phyloP scores from a whole-genome alignment of 306 rosid species.

The Corylus americana region DNA sequence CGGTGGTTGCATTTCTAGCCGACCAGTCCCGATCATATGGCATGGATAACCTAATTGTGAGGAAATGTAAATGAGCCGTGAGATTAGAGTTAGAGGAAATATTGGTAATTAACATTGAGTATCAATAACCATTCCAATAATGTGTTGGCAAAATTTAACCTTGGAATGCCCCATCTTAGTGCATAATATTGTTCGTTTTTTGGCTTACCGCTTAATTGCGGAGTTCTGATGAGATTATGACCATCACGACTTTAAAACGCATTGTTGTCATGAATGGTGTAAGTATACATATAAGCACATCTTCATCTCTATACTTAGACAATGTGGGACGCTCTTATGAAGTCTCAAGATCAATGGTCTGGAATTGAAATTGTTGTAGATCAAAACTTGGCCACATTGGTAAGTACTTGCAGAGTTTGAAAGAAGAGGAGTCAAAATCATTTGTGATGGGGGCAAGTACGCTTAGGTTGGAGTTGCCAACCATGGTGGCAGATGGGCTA shows the following conservation, averaged over 20 bases:
- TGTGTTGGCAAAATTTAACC: background rate
- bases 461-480: background rate
- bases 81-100: background rate
- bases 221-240: no score
- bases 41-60: conserved; percentile 14
- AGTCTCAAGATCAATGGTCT: no score
- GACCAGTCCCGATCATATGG: conserved; percentile 10
- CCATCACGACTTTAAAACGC: no score
- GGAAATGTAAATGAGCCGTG: background rate
- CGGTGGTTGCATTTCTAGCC: conserved; percentile 47
- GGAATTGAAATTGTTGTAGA: background rate
- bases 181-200: no score
- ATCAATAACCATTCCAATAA: background rate
- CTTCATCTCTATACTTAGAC: no score
- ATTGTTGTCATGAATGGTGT: no score
- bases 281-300: no score
- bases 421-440: background rate
- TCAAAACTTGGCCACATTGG: background rate
- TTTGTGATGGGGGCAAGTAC: background rate
- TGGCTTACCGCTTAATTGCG: no score
- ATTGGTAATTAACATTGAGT: background rate
- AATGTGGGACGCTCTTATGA: no score
- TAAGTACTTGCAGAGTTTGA: background rate
- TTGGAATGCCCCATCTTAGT: no score
- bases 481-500: background rate